Percentiles rank a stretch among this genome's conserved stretches.
phyloP scores from a whole-genome alignment of 345 rosid genomes.

The Rhizophora mangle region DNA sequence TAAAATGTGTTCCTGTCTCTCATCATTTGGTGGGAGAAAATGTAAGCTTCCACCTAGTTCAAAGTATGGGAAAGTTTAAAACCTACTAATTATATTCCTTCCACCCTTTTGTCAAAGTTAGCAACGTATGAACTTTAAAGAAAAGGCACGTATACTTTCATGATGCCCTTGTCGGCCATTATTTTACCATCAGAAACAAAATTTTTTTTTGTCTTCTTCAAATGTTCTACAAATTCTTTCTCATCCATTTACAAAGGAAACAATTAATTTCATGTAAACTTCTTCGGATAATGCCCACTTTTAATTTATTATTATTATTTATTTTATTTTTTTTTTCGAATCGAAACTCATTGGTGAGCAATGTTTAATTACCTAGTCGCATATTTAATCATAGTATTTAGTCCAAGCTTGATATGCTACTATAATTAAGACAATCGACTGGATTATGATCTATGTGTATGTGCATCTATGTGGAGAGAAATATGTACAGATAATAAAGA shows the following conservation, averaged over 20 bases:
- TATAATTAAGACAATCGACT: no score
- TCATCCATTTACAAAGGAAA: conserved; percentile 13
- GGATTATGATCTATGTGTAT: no score
- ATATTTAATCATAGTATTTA: no score
- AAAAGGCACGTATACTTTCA: conserved; percentile 37
- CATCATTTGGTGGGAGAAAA: conserved; percentile 56
- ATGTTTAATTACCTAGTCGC: no score
- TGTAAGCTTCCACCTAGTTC: conserved; percentile 41
- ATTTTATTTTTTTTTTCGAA: no score
- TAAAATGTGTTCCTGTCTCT: conserved; percentile 48
- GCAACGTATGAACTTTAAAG: conserved; percentile 44
- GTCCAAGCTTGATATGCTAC: no score
- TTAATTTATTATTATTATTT: no score
- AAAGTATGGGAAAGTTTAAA: conserved; percentile 22
- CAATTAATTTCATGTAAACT: not conserved
- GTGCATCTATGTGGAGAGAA: no score
- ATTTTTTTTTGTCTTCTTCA: not conserved
- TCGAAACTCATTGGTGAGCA: no score
- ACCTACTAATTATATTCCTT: conserved; percentile 26
- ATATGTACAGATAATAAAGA: no score
- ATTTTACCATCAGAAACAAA: conserved; percentile 28
- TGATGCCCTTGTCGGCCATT: conserved; percentile 65
- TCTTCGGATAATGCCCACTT: no score
- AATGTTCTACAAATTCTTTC: conserved; percentile 10
- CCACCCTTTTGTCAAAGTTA: conserved; percentile 57